Conservation (phyloP, 805 yeast species). For the Lachancea sp. region DNA sequence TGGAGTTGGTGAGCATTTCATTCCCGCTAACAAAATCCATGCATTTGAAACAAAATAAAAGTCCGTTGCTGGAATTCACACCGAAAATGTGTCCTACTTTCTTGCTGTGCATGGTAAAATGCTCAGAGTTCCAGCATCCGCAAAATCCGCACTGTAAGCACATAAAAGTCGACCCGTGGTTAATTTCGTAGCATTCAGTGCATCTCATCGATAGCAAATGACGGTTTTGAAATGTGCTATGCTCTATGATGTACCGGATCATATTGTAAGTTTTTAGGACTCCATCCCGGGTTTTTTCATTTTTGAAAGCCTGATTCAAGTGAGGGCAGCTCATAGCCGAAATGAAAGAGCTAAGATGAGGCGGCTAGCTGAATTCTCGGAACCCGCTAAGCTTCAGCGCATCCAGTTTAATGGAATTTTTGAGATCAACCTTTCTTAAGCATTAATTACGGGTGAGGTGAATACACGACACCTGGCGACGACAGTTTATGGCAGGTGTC, state of each 20-base stretch:
- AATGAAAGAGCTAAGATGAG: slow-evolving; percentile 18
- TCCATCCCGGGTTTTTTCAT: slow-evolving; percentile 24
- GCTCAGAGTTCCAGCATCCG: slow-evolving; percentile 54
- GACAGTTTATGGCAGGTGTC: too few species aligned
- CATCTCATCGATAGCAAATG: slow-evolving; percentile 24
- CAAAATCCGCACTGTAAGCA: slow-evolving; percentile 75
- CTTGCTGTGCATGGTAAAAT: slow-evolving; percentile 43
- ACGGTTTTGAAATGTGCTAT: slow-evolving; percentile 17
- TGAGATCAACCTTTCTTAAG: background rate
- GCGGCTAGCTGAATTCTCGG: background rate
- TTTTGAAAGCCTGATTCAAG: slow-evolving; percentile 30
- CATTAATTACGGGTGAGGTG: background rate
- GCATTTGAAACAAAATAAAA: slow-evolving; percentile 75
- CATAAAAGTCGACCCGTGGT: slow-evolving; percentile 40
- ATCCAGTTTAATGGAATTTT: background rate
- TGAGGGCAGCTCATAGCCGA: slow-evolving; percentile 23
- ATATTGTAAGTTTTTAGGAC: slow-evolving; percentile 24
- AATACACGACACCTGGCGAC: too few species aligned
- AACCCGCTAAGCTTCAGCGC: background rate
- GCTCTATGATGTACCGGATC: slow-evolving; percentile 21
- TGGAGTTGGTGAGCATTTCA: slow-evolving; percentile 31
- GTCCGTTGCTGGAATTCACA: slow-evolving; percentile 61
- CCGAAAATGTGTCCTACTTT: slow-evolving; percentile 50
- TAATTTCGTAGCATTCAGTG: slow-evolving; percentile 26
- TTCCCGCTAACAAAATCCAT: slow-evolving; percentile 62